Base-by-base conservation (phyloP, 495 filamentous ascomycete genomes). In the Trichoderma virens region DNA sequence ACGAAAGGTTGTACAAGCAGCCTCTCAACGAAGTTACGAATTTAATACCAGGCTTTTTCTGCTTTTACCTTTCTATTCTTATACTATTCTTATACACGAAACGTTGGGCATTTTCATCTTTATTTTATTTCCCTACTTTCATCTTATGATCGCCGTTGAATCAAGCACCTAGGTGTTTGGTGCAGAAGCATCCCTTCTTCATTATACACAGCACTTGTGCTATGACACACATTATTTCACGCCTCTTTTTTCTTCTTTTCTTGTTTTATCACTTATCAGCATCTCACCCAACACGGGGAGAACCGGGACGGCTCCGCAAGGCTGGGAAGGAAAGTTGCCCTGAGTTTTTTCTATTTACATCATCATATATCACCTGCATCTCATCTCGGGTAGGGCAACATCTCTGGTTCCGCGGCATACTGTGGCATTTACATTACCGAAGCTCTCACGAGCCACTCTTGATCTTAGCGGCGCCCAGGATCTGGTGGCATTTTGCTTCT, bases 381-480 rank as follows among this genome's bases (percentile, higher is more conserved):
- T 47, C 59, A 31, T 32, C 30, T 60, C 30, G 59, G 59, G 27
- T 31, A 32, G 1, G 60, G 60, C 38, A 41, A 25, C n/a, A n/a
- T n/a, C n/a, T n/a, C n/a, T n/a, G n/a, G n/a, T n/a, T n/a, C n/a
- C n/a, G 34, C 34, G 34, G 34, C 34, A 16, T 11, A 45, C 34
- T 13, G 61, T n/a, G 18, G 32, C 61, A 35, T 45, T 39, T 16
- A 43, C 23, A 34, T n/a, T 28, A 62, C 35, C 25, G 25, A 56
- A 56, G 51, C 51, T 56, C 51, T 56, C 51, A 30, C 51, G 51
- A 56, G 51, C 51, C 27, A 30, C 27, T 27, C 51, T 28, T 13
- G 25, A 56, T 56, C 51, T 27, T 30, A 56, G 51, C 25, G 51
- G 51, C 51, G 51, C 51, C 51, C 11, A n/a, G 51, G 51, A 56